Evolutionary conservation across 2,329 filamentous ascomycete species (phyloP), one percentile per base, ranked within the genome.

Genomic region (Purpureocillium lavendulum): DNA sequence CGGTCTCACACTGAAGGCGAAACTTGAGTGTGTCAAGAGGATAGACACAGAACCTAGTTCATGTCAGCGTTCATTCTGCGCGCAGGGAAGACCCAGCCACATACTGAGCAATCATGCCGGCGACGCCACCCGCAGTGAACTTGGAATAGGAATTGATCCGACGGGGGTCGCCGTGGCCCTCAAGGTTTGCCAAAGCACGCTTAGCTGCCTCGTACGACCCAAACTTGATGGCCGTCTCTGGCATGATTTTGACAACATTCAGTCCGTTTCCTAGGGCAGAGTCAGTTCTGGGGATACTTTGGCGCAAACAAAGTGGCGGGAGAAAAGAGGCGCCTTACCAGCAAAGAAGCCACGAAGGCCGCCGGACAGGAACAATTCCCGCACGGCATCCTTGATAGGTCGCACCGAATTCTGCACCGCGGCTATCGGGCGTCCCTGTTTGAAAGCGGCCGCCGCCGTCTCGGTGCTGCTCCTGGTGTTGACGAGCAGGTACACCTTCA

Each of bases 211-310:
- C 92, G 57, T 96, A 98, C 15, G 89, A 90, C 44, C 92, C 92
- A 59, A 98, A 98, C 63, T 96, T 94, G 58, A 98, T 95, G 18
- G 92, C 90, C 21, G 90, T 96, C 66, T 98, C 92, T 0, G 92
- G 92, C 87, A 97, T 95, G 44, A 98, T 92, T 62, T 98, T 98
- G 55, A 96, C 63, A 3, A 98, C 88, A 52, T 98, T 98, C 50
- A 98, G 70, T 4, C 92, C 92, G 55, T 98, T 98, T 30, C 92
- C 89, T 94, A 51, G 6, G n/a, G 7, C 9, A 13, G 4, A 7
- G 29, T 41, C 33, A 45, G 35, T 16, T n/a, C 18, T 7, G 15
- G 3, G 18, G 8, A 10, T 36, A 12, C 9, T 7, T n/a, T 15
- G 12, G 14, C 29, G 12, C 7, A 11, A 29, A 21, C 32, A 24